Evolutionary conservation across 257 asterid genomes (phyloP).

Genomic region (Ocimum tenuiflorum): DNA sequence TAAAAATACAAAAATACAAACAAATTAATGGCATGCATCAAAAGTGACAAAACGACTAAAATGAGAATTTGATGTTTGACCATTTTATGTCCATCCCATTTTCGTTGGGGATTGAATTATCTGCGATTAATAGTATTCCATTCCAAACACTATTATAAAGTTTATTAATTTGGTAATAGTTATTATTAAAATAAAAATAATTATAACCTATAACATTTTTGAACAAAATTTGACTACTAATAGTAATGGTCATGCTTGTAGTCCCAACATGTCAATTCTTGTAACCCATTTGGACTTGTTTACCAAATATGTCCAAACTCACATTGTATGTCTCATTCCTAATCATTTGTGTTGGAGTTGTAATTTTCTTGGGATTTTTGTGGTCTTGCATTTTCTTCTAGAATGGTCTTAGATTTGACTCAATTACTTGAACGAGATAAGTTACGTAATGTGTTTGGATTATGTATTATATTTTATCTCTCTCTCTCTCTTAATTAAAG

Average conservation of each 20-base stretch:
- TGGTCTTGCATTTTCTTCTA: neutral
- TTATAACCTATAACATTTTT: neutral
- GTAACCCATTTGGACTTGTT: neutral
- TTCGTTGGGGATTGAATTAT: slow-evolving; percentile 5
- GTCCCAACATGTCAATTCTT: neutral
- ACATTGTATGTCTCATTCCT: neutral
- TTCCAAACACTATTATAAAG: too few species aligned
- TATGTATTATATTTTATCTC: neutral
- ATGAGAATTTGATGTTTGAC: slow-evolving; percentile 14
- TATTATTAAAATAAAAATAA: too few species aligned
- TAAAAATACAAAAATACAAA: neutral
- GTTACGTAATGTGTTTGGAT: neutral
- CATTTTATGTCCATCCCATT: slow-evolving; percentile 1
- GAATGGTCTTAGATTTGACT: neutral
- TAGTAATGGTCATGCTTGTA: neutral
- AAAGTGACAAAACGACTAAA: neutral
- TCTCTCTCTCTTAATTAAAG: too few species aligned
- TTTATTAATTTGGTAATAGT: too few species aligned
- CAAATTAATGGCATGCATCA: neutral
- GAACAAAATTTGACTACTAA: too few species aligned
- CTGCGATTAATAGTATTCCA: neutral
- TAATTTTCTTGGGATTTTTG: neutral
- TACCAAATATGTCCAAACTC: neutral
- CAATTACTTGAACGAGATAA: neutral
- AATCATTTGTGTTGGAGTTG: neutral